These are phyloP conservation scores for Oemleria cerasiformis DNA, from an alignment of 306 rosid genomes.

Conservation along the genomic window DNA sequence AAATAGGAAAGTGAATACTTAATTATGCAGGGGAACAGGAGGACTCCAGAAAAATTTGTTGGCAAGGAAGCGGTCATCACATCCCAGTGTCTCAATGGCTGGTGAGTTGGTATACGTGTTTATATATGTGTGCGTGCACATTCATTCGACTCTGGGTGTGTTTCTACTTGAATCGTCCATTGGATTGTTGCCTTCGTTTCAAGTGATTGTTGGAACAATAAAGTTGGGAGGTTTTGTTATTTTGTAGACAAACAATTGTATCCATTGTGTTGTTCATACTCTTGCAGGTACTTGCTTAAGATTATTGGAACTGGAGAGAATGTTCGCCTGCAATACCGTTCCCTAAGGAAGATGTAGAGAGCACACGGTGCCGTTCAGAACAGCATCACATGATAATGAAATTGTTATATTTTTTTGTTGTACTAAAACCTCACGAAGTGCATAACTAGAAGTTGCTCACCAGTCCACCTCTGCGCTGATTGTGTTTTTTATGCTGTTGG, in stretches of 20 bases:
- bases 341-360: slow-evolving; percentile 73
- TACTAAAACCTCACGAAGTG: background rate
- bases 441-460: slow-evolving; percentile 14
- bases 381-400: slow-evolving; percentile 40
- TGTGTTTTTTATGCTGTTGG: slow-evolving; percentile 6
- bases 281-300: slow-evolving; percentile 84
- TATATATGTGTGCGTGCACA: background rate
- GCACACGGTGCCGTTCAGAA: slow-evolving; percentile 43
- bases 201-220: background rate
- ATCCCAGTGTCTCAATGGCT: slow-evolving; percentile 99
- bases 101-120: slow-evolving; percentile 52
- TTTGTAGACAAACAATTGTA: background rate
- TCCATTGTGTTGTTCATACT: background rate
- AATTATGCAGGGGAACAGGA: slow-evolving; percentile 78
- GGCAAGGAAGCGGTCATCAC: slow-evolving; percentile 99
- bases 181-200: background rate
- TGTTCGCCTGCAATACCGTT: slow-evolving; percentile 91
- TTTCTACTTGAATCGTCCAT: background rate
- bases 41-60: slow-evolving; percentile 97
- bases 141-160: background rate
- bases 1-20: slow-evolving; percentile 22
- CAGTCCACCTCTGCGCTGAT: background rate
- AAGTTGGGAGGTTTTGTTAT: background rate
- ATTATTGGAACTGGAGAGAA: slow-evolving; percentile 83
- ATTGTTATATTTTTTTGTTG: background rate